Evolutionary conservation across 2,329 filamentous ascomycete species (phyloP), one percentile per base, ranked within the genome.

Genomic region (Botrytis sinoallii): DNA sequence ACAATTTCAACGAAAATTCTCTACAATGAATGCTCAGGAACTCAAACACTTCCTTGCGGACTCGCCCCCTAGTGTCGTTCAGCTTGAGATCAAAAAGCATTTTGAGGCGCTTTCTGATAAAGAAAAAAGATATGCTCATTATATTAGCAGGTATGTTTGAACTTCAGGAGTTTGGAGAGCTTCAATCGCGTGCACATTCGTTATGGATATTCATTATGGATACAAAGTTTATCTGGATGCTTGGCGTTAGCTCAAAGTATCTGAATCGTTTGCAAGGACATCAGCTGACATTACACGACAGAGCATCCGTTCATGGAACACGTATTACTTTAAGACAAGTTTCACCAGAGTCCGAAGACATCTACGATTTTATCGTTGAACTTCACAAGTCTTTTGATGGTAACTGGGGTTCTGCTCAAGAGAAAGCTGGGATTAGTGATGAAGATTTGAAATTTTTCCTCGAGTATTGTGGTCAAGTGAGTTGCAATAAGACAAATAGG

Each of bases 71-170:
- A 92, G 91, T 67, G 90, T 98, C 73, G 95, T 98, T 74, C 90
- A 91, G 66, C 89, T 99, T 68, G 91, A 94, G 82, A 96, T 98
- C 82, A 94, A 94, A 84, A 93, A 94, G 81, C 95, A 98, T 84
- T 99, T 98, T 79, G 92, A 95, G 72, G 89, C 90, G 52, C 83
- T 96, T 75, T 87, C 84, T 71, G 89, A 93, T 79, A 86, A 92
- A 81, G 90, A 97, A 85, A 94, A 95, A 85, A 91, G 92, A 81
- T 98, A 98, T 86, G 93, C 95, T 76, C 95, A 98, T 84, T 94
- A 91, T 81, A 93, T 97, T 81, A 93, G 91, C 88, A 89, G 88
- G 92, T 93, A 86, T 78, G 85, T 71, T 52, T 40, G 7, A 60
- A 42, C 10, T 73, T 35, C 16, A 4, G 9, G 16, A 20, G 16